Conservation (phyloP, 208 protist genomes). For the Trypanosoma theileri region DNA sequence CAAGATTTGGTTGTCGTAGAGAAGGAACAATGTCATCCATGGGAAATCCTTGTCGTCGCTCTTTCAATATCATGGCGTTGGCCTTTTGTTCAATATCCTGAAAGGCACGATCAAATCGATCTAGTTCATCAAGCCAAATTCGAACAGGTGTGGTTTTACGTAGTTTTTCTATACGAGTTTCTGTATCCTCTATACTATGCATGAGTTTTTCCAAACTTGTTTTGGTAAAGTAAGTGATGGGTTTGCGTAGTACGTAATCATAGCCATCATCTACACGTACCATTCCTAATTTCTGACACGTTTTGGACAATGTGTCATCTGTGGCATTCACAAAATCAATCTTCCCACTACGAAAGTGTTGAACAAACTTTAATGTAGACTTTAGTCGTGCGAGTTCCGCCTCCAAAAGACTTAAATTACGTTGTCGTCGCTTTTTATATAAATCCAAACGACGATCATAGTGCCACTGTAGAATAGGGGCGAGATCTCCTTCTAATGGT, state of each 20-base stretch:
- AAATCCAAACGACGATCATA: conserved; percentile 89
- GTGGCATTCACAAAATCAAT: conserved; percentile 85
- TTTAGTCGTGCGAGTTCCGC: conserved; percentile 59
- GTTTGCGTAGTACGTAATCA: conserved; percentile 87
- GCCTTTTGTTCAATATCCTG: conserved; percentile 72
- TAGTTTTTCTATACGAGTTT: conserved; percentile 70
- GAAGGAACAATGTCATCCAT: conserved; percentile 46
- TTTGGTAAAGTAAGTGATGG: conserved; percentile 88
- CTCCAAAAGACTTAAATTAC: conserved; percentile 74
- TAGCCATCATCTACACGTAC: conserved; percentile 73
- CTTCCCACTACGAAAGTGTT: conserved; percentile 79
- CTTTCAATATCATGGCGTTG: conserved; percentile 75
- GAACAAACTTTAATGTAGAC: conserved; percentile 83
- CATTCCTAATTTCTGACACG: conserved; percentile 67
- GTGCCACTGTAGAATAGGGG: conserved; percentile 87
- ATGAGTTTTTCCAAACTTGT: conserved; percentile 82
- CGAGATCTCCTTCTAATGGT: conserved; percentile 71
- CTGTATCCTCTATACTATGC: conserved; percentile 52
- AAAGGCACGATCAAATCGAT: conserved; percentile 86
- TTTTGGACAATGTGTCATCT: conserved; percentile 69
- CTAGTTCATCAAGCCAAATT: conserved; percentile 89
- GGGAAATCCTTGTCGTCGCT: conserved; percentile 51
- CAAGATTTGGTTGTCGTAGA: conserved; percentile 57
- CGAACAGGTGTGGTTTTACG: conserved; percentile 80
- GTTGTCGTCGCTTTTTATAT: conserved; percentile 81